These are phyloP conservation scores for Raffaelea ambrosiae DNA, from an alignment of 2,329 filamentous ascomycete species.

Conservation along the genomic window DNA sequence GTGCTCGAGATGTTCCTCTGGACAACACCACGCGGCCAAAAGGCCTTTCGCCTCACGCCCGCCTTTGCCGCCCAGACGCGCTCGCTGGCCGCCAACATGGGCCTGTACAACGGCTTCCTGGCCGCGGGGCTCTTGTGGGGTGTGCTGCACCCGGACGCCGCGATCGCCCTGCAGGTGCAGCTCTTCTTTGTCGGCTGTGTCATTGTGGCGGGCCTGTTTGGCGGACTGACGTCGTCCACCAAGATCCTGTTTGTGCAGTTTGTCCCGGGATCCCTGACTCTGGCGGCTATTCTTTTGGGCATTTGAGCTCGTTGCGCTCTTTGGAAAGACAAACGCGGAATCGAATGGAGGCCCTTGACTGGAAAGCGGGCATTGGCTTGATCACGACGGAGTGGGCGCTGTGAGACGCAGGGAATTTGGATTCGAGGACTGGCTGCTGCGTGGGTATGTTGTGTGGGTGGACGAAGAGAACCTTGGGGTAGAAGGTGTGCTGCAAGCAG, in stretches of 20 bases:
- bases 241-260: constrained; percentile 36
- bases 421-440: no score
- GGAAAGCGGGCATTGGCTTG: no score
- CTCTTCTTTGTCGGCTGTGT: constrained; percentile 41
- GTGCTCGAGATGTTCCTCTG: constrained; percentile 42
- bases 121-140: constrained; percentile 39
- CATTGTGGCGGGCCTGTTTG: constrained; percentile 34
- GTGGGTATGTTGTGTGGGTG: no score
- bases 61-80: constrained; percentile 37
- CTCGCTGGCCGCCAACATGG: constrained; percentile 39
- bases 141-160: constrained; percentile 32
- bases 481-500: no score
- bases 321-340: no score
- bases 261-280: constrained; percentile 23
- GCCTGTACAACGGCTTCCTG: constrained; percentile 45
- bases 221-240: constrained; percentile 29
- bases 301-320: no score
- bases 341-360: no score
- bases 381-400: no score
- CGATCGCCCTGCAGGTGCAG: constrained; percentile 32
- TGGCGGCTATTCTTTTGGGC: constrained; percentile 18
- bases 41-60: constrained; percentile 33
- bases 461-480: no score
- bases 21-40: constrained; percentile 35
- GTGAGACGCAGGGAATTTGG: no score